phyloP scores from a whole-genome alignment of 2,329 filamentous ascomycete genomes.

The Fusarium coffeatum region DNA sequence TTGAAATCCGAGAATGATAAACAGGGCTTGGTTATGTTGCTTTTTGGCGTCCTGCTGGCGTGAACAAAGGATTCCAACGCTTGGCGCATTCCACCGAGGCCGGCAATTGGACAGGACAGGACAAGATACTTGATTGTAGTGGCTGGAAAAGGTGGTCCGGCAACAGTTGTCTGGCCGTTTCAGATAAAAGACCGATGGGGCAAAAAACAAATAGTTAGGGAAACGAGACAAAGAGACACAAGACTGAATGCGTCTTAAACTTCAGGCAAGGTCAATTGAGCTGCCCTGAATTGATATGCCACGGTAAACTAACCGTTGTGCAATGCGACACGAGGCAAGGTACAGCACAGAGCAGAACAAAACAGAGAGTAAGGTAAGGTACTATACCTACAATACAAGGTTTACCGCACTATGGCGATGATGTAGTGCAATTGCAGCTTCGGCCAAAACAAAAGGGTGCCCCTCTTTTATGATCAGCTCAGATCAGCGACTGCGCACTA shows the following conservation, averaged over 20 bases:
- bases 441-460: conserved; percentile 30
- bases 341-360: conserved; percentile 1
- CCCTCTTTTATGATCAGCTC: conserved; percentile 42
- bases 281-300: background rate
- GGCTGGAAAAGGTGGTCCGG: conserved; percentile 35
- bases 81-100: conserved; percentile 41
- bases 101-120: conserved; percentile 37
- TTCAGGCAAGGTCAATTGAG: background rate
- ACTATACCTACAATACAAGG: conserved; percentile 29
- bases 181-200: conserved; percentile 1
- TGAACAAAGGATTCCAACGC: conserved; percentile 40
- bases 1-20: conserved; percentile 5
- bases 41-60: conserved; percentile 17
- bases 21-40: conserved; percentile 6
- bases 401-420: conserved; percentile 34
- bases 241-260: background rate
- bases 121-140: conserved; percentile 24
- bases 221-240: background rate
- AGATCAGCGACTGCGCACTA: conserved; percentile 31
- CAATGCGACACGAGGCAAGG: background rate
- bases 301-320: background rate
- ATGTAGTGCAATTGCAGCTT: conserved; percentile 39
- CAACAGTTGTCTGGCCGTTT: conserved; percentile 2
- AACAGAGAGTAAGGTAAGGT: background rate
- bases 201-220: background rate